These are phyloP conservation scores for Bombardia bombarda DNA, from an alignment of 495 filamentous ascomycete species.

Conservation along the genomic window DNA sequence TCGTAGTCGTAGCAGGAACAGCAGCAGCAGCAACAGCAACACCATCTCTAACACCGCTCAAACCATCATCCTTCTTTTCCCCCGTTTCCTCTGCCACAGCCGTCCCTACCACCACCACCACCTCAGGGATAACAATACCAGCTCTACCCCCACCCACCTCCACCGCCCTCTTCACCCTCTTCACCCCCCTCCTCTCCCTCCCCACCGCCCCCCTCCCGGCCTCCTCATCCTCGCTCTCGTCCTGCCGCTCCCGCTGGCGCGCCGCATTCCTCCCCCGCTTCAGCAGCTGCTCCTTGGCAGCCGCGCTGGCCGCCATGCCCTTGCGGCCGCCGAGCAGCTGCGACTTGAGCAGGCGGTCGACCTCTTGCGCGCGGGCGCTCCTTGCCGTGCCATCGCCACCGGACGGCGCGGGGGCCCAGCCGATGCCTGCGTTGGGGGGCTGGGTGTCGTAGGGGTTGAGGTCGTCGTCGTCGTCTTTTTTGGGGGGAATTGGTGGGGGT, in stretches of 20 bases:
- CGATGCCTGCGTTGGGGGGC: conserved; percentile 33
- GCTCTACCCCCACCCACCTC: too few relatives aligned
- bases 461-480: conserved; percentile 13
- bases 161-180: too few relatives aligned
- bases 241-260: conserved; percentile 27
- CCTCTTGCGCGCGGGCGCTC: conserved; percentile 5
- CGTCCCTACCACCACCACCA: too few relatives aligned
- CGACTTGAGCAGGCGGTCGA: conserved; percentile 18
- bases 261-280: conserved; percentile 3
- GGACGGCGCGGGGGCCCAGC: conserved; percentile 9
- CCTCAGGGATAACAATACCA: too few relatives aligned
- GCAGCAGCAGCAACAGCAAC: too few relatives aligned
- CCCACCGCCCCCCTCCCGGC: conserved; percentile 51
- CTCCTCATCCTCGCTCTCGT: conserved; percentile 52
- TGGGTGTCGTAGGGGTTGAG: conserved; percentile 14
- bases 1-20: too few relatives aligned
- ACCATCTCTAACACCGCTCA: too few relatives aligned
- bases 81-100: too few relatives aligned
- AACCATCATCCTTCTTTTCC: too few relatives aligned
- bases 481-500: conserved; percentile 3
- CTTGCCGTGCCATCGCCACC: not conserved
- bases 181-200: conserved; percentile 15
- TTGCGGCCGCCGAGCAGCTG: conserved; percentile 23
- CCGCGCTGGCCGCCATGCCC: not conserved
- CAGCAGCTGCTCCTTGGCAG: not conserved